Evolutionary conservation across 2,329 filamentous ascomycete genomes (phyloP), one percentile per base, ranked within the genome.

Genomic region (Neopestalotiopsis sp.): DNA sequence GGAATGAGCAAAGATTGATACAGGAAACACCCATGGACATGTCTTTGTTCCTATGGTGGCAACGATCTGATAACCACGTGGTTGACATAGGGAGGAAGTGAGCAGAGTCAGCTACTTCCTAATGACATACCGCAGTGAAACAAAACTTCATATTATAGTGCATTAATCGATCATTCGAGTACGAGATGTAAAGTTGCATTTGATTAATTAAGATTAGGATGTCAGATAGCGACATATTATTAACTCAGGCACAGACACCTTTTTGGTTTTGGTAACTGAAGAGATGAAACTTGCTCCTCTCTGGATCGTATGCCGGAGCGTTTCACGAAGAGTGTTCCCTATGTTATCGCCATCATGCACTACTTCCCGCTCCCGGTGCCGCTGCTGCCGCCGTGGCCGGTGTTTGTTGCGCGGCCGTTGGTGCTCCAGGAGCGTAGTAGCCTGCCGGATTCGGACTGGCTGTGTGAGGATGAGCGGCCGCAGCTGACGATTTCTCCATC

Each of bases 351-450:
- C n/a, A 12, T 40, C 34, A 61, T 38, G 59, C 59, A 40, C 59
- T 61, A 30, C 59, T 61, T 20, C 59, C 32, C 5, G 59, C 59
- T 40, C 30, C 30, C 9, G n/a, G 45, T 20, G 45, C 17, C n/a
- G 59, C 14, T 40, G 30, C 34, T 53, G 38, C 4, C 24, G 34
- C n/a, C 40, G 38, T 10, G 10, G 17, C n/a, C 12, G 34, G 34
- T 38, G 34, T 38, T 38, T 10, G 34, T 38, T 53, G 40, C 9
- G n/a, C 34, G 20, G 34, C 5, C 5, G n/a, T 20, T 5, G 61
- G 49, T 10, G 28, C 61, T 10, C 45, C 24, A 13, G 67, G 67
- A 49, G 67, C 67, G 34, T 65, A 68, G 38, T 65, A 68, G 6
- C 67, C 67, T 28, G 59, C 59, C 4, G 32, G 32, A 42, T 57